Conservation (phyloP, 257 asterid species). For the Ilex aquifolium region DNA sequence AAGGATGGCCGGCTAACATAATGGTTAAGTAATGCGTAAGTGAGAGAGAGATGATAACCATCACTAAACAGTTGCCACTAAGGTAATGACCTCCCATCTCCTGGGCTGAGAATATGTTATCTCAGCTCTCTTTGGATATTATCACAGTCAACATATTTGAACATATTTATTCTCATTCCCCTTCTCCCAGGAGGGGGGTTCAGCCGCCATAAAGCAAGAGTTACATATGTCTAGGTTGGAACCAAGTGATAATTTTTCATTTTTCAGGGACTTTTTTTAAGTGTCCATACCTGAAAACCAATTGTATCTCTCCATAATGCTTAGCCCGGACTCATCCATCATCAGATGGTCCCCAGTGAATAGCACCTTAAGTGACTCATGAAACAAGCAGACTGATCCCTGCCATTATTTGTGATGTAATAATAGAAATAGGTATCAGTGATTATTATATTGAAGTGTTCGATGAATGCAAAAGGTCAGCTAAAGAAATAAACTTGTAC, state of each 20-base stretch:
- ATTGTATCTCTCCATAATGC: constrained; percentile 44
- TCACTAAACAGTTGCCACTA: no score
- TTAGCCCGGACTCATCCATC: constrained; percentile 44
- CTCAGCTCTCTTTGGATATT: no score
- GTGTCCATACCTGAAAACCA: constrained; percentile 44
- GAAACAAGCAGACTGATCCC: constrained; percentile 67
- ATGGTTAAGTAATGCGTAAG: neutral
- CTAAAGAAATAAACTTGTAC: neutral
- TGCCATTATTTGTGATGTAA: constrained; percentile 25
- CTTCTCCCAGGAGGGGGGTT: no score
- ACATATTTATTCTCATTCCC: no score
- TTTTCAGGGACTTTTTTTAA: neutral
- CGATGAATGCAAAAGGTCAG: constrained; percentile 10
- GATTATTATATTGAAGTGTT: neutral
- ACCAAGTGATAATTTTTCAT: no score
- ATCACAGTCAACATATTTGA: no score
- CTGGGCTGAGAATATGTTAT: no score
- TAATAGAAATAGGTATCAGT: neutral
- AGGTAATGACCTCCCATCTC: no score
- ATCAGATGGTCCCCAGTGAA: constrained; percentile 67
- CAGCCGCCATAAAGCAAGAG: neutral
- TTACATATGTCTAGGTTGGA: neutral
- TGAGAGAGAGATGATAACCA: neutral
- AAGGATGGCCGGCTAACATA: neutral
- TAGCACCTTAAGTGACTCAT: constrained; percentile 45